Conservation (phyloP, 2,329 filamentous ascomycete genomes). For the Penicillium sp. region DNA sequence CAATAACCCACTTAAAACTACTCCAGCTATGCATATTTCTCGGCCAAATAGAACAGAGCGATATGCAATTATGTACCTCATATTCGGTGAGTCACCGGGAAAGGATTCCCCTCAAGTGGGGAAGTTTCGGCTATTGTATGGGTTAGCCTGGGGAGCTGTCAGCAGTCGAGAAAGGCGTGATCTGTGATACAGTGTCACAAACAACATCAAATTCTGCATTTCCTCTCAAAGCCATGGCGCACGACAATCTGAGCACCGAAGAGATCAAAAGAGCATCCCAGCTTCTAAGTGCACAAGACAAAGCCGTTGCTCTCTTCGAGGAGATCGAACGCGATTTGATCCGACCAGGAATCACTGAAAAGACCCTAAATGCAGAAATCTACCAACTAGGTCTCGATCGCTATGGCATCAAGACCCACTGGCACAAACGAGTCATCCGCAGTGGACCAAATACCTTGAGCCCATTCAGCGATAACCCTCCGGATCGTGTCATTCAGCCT, state of each 20-base stretch:
- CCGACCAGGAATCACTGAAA: conserved; percentile 50
- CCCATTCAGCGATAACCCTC: conserved; percentile 51
- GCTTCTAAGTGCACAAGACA: conserved; percentile 49
- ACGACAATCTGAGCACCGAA: background rate
- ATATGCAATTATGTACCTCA: background rate
- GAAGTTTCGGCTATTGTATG: background rate
- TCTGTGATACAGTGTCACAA: background rate
- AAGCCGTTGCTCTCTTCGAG: conserved; percentile 47
- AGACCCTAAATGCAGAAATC: conserved; percentile 49
- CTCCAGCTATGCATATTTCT: background rate
- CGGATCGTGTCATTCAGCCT: conserved; percentile 47
- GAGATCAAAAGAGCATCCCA: conserved; percentile 33
- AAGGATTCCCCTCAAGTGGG: background rate
- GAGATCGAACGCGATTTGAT: conserved; percentile 49
- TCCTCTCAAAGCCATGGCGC: background rate
- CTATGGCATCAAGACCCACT: conserved; percentile 50
- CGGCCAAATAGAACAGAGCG: background rate
- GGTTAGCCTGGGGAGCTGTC: background rate
- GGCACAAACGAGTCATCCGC: conserved; percentile 54
- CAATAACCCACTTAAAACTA: too few species aligned
- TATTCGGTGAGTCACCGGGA: background rate
- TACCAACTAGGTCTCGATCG: conserved; percentile 45
- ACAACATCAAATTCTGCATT: background rate
- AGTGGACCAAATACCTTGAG: conserved; percentile 51
- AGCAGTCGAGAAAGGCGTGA: background rate